Evolutionary conservation across 129 eudicot species (phyloP).

Genomic region (Centella asiatica): DNA sequence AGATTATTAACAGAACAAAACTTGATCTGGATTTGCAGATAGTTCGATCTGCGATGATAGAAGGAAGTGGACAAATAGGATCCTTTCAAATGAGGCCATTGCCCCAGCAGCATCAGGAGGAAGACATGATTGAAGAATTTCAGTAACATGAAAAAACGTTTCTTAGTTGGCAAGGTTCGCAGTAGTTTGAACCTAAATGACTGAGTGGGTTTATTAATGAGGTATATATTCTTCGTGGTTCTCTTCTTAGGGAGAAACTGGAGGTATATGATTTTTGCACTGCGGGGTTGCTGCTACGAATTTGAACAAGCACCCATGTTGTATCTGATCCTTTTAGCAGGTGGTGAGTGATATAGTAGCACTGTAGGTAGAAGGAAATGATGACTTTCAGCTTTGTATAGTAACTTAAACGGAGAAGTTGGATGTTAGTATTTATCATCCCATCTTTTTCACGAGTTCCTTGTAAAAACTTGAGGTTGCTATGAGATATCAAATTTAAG

Average conservation of each 20-base stretch:
- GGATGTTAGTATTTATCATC: neutral
- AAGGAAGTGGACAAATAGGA: conserved; percentile 48
- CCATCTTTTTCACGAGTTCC: neutral
- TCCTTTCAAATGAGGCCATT: conserved; percentile 34
- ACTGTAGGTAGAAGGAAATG: neutral
- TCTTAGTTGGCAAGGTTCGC: neutral
- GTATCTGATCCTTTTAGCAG: neutral
- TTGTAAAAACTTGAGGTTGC: neutral
- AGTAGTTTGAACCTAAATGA: neutral
- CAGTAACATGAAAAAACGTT: conserved; percentile 18
- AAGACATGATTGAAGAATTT: conserved; percentile 47
- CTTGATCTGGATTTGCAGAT: conserved; percentile 34
- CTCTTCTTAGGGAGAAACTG: neutral
- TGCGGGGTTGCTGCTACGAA: neutral
- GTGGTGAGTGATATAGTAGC: neutral
- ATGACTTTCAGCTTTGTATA: neutral
- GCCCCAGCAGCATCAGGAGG: conserved; percentile 38
- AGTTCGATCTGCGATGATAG: conserved; percentile 69
- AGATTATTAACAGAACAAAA: neutral
- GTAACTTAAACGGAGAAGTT: neutral
- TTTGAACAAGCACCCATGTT: neutral
- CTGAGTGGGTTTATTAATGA: neutral
- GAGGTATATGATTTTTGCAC: neutral
- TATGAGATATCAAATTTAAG: neutral
- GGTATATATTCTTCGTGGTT: neutral